These are phyloP conservation scores for Sarcocystis neurona DNA, from an alignment of 169 alveolate genomes.

Conservation along the genomic window DNA sequence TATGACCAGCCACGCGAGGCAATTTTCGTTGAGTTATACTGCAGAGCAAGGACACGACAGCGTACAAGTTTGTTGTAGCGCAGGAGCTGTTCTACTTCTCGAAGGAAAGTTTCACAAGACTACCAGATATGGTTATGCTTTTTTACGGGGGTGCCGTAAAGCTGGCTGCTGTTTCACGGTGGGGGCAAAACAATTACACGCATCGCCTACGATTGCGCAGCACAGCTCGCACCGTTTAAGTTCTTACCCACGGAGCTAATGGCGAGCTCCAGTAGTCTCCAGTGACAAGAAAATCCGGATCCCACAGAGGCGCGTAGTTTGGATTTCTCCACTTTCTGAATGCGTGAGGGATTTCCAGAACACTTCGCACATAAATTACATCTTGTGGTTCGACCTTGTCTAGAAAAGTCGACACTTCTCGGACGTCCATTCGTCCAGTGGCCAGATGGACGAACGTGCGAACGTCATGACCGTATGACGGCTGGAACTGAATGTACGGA, in stretches of 20 bases:
- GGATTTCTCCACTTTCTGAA: constrained; percentile 16
- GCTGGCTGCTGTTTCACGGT: too few species aligned
- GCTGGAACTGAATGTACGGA: constrained; percentile 21
- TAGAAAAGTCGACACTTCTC: neutral
- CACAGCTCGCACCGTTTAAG: too few species aligned
- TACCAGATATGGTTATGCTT: too few species aligned
- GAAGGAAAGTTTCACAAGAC: too few species aligned
- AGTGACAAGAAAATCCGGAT: constrained; percentile 22
- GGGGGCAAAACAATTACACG: too few species aligned
- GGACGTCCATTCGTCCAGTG: neutral
- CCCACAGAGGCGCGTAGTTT: constrained; percentile 29
- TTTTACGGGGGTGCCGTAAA: too few species aligned
- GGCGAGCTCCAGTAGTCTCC: constrained; percentile 41
- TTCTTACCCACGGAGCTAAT: constrained; percentile 7
- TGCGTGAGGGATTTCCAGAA: constrained; percentile 19
- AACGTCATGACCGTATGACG: constrained; percentile 18
- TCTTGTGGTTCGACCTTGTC: neutral
- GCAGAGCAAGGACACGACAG: too few species aligned
- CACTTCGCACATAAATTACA: neutral
- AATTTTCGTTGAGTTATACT: neutral
- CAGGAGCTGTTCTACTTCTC: too few species aligned
- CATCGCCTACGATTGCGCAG: too few species aligned
- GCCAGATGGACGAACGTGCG: constrained; percentile 28
- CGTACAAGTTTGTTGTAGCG: too few species aligned
- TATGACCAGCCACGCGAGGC: neutral